These are phyloP conservation scores for Lachnellula subtilissima DNA, from an alignment of 2,329 filamentous ascomycete species.

Conservation along the genomic window DNA sequence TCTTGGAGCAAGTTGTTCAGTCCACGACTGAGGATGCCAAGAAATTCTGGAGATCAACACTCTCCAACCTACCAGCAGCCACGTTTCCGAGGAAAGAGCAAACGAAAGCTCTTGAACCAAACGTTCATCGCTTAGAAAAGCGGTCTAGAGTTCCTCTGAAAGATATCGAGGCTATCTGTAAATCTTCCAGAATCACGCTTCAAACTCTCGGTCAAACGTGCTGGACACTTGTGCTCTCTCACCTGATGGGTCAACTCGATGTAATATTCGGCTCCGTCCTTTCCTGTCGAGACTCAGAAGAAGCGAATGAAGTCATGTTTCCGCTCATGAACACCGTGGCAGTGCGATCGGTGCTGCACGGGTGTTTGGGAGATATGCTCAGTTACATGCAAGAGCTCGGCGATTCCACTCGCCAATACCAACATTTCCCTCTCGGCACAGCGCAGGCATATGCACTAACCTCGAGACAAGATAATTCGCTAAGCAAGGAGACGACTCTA, in stretches of 20 bases:
- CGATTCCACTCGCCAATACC: conserved; percentile 60
- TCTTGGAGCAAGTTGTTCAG: conserved; percentile 45
- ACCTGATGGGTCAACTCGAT: conserved; percentile 60
- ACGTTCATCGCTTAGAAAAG: conserved; percentile 41
- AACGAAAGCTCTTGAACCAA: conserved; percentile 2
- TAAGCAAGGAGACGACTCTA: conserved; percentile 36
- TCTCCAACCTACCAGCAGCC: conserved; percentile 47
- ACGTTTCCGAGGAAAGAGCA: conserved; percentile 34
- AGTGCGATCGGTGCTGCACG: conserved; percentile 68
- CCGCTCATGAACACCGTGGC: conserved; percentile 91
- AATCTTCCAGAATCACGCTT: conserved; percentile 59
- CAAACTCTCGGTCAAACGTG: conserved; percentile 73
- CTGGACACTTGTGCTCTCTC: conserved; percentile 68
- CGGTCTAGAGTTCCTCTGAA: conserved; percentile 38
- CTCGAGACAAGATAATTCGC: conserved; percentile 8
- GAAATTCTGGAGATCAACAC: conserved; percentile 67
- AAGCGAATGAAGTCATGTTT: conserved; percentile 65
- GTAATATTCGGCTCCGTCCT: conserved; percentile 78
- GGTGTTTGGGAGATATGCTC: conserved; percentile 59
- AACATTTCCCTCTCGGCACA: conserved; percentile 72
- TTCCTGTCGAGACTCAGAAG: conserved; percentile 74
- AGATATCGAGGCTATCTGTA: conserved; percentile 57
- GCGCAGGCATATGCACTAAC: conserved; percentile 50
- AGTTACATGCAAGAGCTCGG: conserved; percentile 69
- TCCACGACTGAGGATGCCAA: conserved; percentile 40